Evolutionary conservation across 2,329 filamentous ascomycete species (phyloP).

Genomic region (Claviceps purpurea): DNA sequence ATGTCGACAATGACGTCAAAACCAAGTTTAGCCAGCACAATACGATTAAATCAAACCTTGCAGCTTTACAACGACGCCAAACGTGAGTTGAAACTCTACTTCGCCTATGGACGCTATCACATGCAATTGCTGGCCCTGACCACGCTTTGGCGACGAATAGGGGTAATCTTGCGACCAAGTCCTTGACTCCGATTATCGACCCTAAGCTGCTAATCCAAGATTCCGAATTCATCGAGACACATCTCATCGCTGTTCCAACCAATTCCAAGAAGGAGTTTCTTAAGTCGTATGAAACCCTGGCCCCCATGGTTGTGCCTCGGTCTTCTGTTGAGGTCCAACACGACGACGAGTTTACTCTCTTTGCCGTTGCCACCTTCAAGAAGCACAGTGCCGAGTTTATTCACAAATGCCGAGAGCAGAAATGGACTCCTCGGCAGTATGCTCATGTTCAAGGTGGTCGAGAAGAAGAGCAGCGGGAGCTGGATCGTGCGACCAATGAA

Average conservation of each 20-base stretch:
- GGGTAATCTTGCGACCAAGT: slow-evolving; percentile 89
- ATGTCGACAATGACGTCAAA: slow-evolving; percentile 93
- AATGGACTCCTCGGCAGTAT: slow-evolving; percentile 91
- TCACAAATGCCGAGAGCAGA: slow-evolving; percentile 81
- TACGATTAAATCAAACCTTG: slow-evolving; percentile 71
- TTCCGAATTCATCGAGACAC: slow-evolving; percentile 93
- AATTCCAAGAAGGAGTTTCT: slow-evolving; percentile 77
- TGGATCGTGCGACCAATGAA: slow-evolving; percentile 68
- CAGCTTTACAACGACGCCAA: slow-evolving; percentile 71
- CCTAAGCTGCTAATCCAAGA: slow-evolving; percentile 69
- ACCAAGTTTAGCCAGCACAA: slow-evolving; percentile 92
- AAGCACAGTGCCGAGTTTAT: slow-evolving; percentile 79
- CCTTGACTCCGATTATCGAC: slow-evolving; percentile 76
- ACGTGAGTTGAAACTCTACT: slow-evolving; percentile 42
- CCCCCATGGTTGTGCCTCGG: slow-evolving; percentile 86
- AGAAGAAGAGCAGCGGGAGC: slow-evolving; percentile 78
- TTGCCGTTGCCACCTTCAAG: slow-evolving; percentile 84
- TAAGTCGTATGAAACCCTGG: slow-evolving; percentile 74
- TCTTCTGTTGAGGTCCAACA: slow-evolving; percentile 67
- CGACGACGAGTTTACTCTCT: slow-evolving; percentile 83
- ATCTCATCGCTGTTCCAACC: slow-evolving; percentile 78
- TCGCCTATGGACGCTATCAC: neutral
- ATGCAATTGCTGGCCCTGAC: neutral
- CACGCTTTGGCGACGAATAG: slow-evolving; percentile 25
- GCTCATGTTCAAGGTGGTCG: slow-evolving; percentile 82